Conservation (phyloP, 2,329 filamentous ascomycete genomes). For the Penicillium hesseltinei region DNA sequence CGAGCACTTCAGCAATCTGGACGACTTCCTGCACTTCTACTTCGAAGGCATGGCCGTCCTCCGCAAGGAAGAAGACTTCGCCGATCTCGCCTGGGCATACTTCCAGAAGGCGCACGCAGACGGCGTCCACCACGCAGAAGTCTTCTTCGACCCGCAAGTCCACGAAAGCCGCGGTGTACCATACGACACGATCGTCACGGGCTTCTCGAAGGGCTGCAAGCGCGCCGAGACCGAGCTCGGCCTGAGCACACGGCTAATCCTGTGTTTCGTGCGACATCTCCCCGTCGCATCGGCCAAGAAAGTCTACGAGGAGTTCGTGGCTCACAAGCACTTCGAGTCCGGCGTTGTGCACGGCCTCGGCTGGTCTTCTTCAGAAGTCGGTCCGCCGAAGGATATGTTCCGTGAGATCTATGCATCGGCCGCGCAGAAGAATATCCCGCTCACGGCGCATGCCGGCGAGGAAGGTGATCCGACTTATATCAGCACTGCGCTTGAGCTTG, state of each 20-base stretch:
- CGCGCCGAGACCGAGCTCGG: constrained; percentile 63
- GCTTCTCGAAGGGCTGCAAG: constrained; percentile 60
- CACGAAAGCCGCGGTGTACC: constrained; percentile 63
- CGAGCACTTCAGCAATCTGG: constrained; percentile 64
- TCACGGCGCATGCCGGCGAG: constrained; percentile 75
- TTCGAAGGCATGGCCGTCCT: constrained; percentile 73
- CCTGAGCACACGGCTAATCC: constrained; percentile 64
- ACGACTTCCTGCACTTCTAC: constrained; percentile 77
- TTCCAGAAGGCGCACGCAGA: constrained; percentile 63
- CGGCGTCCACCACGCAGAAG: constrained; percentile 69
- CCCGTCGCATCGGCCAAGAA: constrained; percentile 57
- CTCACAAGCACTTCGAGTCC: constrained; percentile 41
- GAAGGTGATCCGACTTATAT: constrained; percentile 70
- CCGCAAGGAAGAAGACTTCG: constrained; percentile 65
- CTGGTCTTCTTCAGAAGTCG: constrained; percentile 63
- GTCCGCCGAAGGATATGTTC: constrained; percentile 59
- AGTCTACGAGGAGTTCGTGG: constrained; percentile 42
- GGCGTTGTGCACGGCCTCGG: constrained; percentile 63
- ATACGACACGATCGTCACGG: constrained; percentile 63
- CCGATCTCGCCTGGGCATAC: constrained; percentile 69
- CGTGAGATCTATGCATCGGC: constrained; percentile 60
- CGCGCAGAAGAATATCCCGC: constrained; percentile 51
- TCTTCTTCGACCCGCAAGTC: constrained; percentile 80
- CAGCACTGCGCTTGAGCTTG: constrained; percentile 61
- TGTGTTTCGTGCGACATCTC: constrained; percentile 71